Percentiles rank a stretch among this genome's conserved stretches.
Conservation (phyloP, 2,329 filamentous ascomycete genomes). For the Metarhizium rileyi region DNA sequence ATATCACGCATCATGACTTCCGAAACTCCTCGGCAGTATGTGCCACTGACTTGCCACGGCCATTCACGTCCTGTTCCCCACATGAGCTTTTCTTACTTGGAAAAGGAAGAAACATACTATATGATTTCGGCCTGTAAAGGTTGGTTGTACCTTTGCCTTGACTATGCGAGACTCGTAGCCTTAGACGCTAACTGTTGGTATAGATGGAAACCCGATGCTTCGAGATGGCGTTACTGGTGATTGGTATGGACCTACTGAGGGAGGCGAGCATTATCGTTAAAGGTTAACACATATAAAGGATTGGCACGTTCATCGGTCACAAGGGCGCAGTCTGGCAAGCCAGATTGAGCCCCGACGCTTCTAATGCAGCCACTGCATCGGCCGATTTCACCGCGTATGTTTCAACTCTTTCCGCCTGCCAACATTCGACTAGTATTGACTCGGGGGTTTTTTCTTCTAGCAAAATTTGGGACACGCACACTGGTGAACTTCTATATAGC, state of each 20-base stretch:
- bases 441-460: slow-evolving; percentile 44
- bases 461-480: slow-evolving; percentile 95
- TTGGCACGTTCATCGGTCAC: slow-evolving; percentile 95
- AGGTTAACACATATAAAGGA: slow-evolving; percentile 47
- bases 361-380: slow-evolving; percentile 82
- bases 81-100: slow-evolving; percentile 75
- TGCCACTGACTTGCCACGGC: slow-evolving; percentile 88
- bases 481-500: slow-evolving; percentile 78
- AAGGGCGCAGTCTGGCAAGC: slow-evolving; percentile 98
- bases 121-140: slow-evolving; percentile 90
- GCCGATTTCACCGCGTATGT: slow-evolving; percentile 90
- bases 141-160: slow-evolving; percentile 24
- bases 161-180: slow-evolving; percentile 13
- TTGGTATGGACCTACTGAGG: slow-evolving; percentile 47
- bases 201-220: slow-evolving; percentile 97
- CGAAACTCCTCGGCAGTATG: slow-evolving; percentile 47
- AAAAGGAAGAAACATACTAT: slow-evolving; percentile 79
- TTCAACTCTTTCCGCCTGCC: not conserved
- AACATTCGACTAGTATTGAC: slow-evolving; percentile 17
- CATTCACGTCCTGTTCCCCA: slow-evolving; percentile 90
- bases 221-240: slow-evolving; percentile 92
- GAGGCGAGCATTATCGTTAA: not conserved
- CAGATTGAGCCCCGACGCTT: slow-evolving; percentile 77
- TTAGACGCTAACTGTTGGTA: slow-evolving; percentile 3
- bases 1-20: slow-evolving; percentile 20